These are phyloP conservation scores for Pseudomonodictys pantanalensis DNA, from an alignment of 495 filamentous ascomycete species.

Conservation along the genomic window DNA sequence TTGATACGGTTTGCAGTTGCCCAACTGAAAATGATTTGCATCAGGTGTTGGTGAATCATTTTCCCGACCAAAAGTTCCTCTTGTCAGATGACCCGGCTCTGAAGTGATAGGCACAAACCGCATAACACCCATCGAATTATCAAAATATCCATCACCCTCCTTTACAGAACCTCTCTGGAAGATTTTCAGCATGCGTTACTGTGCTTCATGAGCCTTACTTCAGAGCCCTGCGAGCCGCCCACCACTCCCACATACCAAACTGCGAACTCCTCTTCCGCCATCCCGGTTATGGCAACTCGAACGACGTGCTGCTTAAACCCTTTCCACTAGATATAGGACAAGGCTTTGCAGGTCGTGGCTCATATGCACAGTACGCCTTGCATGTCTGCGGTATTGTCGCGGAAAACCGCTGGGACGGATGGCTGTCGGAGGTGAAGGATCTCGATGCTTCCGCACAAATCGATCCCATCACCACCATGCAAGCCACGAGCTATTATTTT, in stretches of 20 bases:
- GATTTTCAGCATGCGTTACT: not conserved
- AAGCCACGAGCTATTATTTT: conserved; percentile 1
- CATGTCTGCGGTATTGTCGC: not conserved
- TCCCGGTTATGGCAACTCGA: conserved; percentile 4
- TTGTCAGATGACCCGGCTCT: not conserved
- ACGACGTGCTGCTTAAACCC: conserved; percentile 1
- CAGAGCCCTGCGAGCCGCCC: not conserved
- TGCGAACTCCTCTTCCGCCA: conserved; percentile 1
- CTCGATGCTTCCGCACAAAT: not conserved
- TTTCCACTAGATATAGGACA: conserved; percentile 1
- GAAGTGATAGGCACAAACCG: no score
- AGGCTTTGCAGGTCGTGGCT: not conserved
- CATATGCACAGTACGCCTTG: conserved; percentile 2
- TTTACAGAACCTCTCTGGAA: not conserved
- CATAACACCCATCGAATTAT: not conserved
- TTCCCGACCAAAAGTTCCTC: no score
- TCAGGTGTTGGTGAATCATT: no score
- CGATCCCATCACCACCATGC: not conserved
- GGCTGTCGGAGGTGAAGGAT: conserved; percentile 4
- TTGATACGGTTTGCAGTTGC: no score
- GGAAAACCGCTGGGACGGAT: conserved; percentile 3
- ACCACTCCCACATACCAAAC: not conserved
- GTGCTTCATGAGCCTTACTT: not conserved
- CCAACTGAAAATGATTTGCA: no score
- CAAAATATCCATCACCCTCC: not conserved